Evolutionary conservation across 2,329 filamentous ascomycete species (phyloP).

Genomic region (Zasmidium citrigriseum): DNA sequence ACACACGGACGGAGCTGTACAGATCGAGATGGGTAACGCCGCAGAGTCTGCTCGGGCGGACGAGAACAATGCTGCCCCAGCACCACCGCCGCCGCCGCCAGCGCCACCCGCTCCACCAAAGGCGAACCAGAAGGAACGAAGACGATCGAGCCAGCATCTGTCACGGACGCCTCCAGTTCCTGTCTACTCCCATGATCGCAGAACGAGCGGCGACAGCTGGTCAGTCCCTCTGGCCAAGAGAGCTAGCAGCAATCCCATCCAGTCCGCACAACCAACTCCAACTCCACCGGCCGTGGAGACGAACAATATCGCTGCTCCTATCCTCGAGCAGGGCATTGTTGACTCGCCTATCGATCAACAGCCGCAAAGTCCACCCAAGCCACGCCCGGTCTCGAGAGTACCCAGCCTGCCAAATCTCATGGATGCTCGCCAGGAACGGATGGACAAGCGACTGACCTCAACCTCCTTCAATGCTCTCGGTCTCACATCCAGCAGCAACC

Average conservation of each 20-base stretch:
- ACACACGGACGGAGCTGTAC: slow-evolving; percentile 43
- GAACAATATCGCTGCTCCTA: slow-evolving; percentile 5
- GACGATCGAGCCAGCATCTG: slow-evolving; percentile 6
- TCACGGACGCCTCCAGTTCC: slow-evolving; percentile 10
- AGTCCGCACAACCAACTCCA: slow-evolving; percentile 1
- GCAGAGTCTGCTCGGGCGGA: slow-evolving; percentile 49
- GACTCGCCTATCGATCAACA: slow-evolving; percentile 2
- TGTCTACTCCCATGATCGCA: slow-evolving; percentile 11
- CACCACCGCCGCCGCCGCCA: slow-evolving; percentile 18
- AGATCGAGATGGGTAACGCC: slow-evolving; percentile 37
- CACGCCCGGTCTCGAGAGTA: neutral
- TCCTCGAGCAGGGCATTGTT: slow-evolving; percentile 8
- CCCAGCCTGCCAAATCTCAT: slow-evolving; percentile 49
- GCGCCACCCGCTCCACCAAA: slow-evolving; percentile 5
- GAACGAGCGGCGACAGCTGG: slow-evolving; percentile 20
- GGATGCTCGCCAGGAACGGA: slow-evolving; percentile 55
- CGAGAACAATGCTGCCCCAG: slow-evolving; percentile 25
- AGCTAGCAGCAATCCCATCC: slow-evolving; percentile 20
- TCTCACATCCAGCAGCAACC: slow-evolving; percentile 16
- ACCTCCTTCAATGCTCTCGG: slow-evolving; percentile 39
- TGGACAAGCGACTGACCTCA: slow-evolving; percentile 44
- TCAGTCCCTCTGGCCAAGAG: slow-evolving; percentile 20
- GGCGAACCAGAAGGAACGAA: slow-evolving; percentile 2
- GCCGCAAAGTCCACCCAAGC: neutral
- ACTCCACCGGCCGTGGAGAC: neutral